Conservation (phyloP, 1,284 basidiomycete species). For the Ceratorhiza oryzae-sativae region DNA sequence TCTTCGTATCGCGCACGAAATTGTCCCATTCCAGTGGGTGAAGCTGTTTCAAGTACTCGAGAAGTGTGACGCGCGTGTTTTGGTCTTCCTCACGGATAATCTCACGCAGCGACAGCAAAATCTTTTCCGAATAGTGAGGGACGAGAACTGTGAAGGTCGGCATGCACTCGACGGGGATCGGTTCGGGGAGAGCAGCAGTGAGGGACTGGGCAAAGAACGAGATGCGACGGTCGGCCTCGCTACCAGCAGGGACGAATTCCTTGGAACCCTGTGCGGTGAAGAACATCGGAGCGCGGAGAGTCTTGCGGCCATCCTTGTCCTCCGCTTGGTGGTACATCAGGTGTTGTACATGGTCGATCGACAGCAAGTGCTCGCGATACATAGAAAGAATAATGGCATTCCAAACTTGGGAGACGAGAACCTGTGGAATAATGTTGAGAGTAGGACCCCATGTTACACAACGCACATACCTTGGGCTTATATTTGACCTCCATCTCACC, state of each 20-base stretch:
- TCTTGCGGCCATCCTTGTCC: conserved; percentile 79
- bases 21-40: conserved; percentile 99
- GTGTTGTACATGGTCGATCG: conserved; percentile 95
- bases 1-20: conserved; percentile 99
- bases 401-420: conserved; percentile 97
- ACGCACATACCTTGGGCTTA: conserved; percentile 83
- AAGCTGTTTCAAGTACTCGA: conserved; percentile 98
- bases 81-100: conserved; percentile 98
- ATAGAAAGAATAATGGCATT: conserved; percentile 99
- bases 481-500: conserved; percentile 96
- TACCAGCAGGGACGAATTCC: conserved; percentile 92
- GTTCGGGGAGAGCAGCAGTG: conserved; percentile 88
- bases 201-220: conserved; percentile 97
- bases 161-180: conserved; percentile 94
- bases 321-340: conserved; percentile 95
- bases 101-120: conserved; percentile 89
- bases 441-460: neutral
- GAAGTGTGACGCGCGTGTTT: conserved; percentile 90
- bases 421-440: conserved; percentile 56
- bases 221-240: conserved; percentile 93
- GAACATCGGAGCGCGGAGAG: conserved; percentile 91
- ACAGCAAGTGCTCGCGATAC: conserved; percentile 95
- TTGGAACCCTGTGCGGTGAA: conserved; percentile 92
- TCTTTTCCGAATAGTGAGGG: conserved; percentile 97
- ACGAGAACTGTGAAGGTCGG: conserved; percentile 96